phyloP scores from a whole-genome alignment of 2,329 filamentous ascomycete species.

The Hypoxylon sp. region DNA sequence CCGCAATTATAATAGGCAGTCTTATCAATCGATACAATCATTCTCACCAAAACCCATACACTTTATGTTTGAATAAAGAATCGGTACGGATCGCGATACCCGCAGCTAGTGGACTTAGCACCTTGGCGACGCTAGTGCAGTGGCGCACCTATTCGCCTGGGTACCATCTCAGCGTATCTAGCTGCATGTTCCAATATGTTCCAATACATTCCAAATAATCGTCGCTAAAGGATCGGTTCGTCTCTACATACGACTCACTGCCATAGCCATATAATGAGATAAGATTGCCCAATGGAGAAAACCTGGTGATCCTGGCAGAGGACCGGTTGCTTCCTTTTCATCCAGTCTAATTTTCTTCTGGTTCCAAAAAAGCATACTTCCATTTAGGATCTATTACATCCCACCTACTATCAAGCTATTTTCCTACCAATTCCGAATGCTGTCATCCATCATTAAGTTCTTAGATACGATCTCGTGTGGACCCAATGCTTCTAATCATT shows the following conservation, averaged over 20 bases:
- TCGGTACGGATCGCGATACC: too few relatives aligned
- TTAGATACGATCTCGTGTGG: background rate
- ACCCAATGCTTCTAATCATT: background rate
- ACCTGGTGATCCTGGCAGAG: too few relatives aligned
- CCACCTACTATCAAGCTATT: background rate
- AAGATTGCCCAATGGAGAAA: too few relatives aligned
- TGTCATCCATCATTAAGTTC: too few relatives aligned
- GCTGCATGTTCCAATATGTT: too few relatives aligned
- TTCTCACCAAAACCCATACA: background rate
- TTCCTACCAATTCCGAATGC: background rate
- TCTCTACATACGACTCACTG: too few relatives aligned
- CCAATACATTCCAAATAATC: too few relatives aligned
- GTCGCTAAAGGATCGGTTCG: too few relatives aligned
- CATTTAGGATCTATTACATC: background rate
- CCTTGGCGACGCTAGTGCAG: background rate
- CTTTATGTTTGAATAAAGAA: background rate
- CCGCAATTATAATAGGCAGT: background rate
- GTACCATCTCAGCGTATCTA: too few relatives aligned
- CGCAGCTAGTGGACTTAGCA: background rate
- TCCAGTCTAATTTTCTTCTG: background rate
- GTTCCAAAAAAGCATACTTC: background rate
- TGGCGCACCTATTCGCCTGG: too few relatives aligned
- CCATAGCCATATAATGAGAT: too few relatives aligned
- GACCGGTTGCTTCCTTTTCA: background rate
- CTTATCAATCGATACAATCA: conserved; percentile 7